Evolutionary conservation across 176 grass and related monocot genomes (phyloP).

Genomic region (Avena insularis): DNA sequence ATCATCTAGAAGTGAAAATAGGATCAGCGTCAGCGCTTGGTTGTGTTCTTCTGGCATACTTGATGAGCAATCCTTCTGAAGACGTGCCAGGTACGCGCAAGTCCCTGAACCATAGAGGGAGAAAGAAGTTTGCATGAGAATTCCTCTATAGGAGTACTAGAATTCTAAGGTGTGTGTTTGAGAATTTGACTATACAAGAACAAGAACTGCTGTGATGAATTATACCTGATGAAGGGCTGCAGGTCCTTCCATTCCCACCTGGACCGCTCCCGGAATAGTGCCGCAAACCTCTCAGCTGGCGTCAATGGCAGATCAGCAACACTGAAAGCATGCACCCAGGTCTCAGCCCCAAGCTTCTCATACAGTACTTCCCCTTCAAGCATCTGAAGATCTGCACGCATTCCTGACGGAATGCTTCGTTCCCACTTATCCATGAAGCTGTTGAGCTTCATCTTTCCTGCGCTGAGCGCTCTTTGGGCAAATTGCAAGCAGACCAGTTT

Average conservation of each 20-base stretch:
- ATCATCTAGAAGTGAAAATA: slow-evolving; percentile 86
- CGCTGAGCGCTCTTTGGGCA: slow-evolving; percentile 54
- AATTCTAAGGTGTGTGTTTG: not conserved
- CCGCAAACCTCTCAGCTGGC: slow-evolving; percentile 70
- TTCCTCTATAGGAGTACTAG: not conserved
- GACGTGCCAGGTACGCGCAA: slow-evolving; percentile 70
- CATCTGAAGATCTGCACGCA: slow-evolving; percentile 75
- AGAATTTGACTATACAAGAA: not conserved
- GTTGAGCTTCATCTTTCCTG: slow-evolving; percentile 80
- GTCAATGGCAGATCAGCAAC: slow-evolving; percentile 64
- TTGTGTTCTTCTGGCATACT: slow-evolving; percentile 85
- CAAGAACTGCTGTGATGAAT: not conserved
- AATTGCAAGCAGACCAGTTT: slow-evolving; percentile 71
- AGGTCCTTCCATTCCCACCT: slow-evolving; percentile 96
- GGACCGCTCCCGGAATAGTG: slow-evolving; percentile 67
- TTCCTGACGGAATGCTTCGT: slow-evolving; percentile 68
- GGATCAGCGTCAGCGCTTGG: slow-evolving; percentile 74
- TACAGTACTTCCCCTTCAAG: slow-evolving; percentile 85
- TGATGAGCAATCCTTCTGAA: slow-evolving; percentile 95
- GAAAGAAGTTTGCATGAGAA: not conserved
- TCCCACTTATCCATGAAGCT: slow-evolving; percentile 82
- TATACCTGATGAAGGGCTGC: slow-evolving; percentile 90
- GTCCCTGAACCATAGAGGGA: slow-evolving; percentile 50
- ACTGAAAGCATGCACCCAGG: slow-evolving; percentile 83
- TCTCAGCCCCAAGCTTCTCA: slow-evolving; percentile 82